A percentile compares a stretch with the other conserved stretches of the same genome.
Conservation (phyloP, 768 basidiomycete genomes). For the Russula dissimulans region DNA sequence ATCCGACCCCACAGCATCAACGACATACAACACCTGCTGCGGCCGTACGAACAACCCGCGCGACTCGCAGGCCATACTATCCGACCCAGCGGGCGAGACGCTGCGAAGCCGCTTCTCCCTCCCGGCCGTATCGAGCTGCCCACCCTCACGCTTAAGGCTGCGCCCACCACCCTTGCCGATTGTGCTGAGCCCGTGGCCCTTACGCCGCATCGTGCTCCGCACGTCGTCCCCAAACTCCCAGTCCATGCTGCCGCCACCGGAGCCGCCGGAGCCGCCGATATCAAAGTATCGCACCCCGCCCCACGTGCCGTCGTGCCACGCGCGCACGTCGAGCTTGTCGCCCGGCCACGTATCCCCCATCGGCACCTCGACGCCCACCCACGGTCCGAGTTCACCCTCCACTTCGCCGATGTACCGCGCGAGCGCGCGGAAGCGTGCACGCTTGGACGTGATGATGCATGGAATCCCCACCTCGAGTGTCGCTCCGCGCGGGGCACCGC, state of each 20-base stretch:
- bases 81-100: constrained; percentile 56
- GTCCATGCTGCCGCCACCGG: constrained; percentile 47
- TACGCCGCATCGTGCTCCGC: constrained; percentile 34
- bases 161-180: constrained; percentile 29
- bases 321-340: constrained; percentile 49
- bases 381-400: constrained; percentile 68
- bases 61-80: constrained; percentile 51
- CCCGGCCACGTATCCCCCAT: constrained; percentile 47
- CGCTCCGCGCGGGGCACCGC: constrained; percentile 43
- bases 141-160: constrained; percentile 47
- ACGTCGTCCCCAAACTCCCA: constrained; percentile 49
- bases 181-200: constrained; percentile 23
- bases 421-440: constrained; percentile 76
- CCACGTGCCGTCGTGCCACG: constrained; percentile 82
- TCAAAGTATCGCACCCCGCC: constrained; percentile 80
- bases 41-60: constrained; percentile 75
- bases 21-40: constrained; percentile 79
- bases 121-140: constrained; percentile 36
- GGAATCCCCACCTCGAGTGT: constrained; percentile 83
- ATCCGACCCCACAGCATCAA: constrained; percentile 56
- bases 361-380: constrained; percentile 89
- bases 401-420: constrained; percentile 87
- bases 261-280: constrained; percentile 47
- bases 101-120: constrained; percentile 53
- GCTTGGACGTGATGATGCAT: constrained; percentile 78